Base-by-base conservation (phyloP, 768 basidiomycete species). In the Hygrophoropsis aurantiaca region DNA sequence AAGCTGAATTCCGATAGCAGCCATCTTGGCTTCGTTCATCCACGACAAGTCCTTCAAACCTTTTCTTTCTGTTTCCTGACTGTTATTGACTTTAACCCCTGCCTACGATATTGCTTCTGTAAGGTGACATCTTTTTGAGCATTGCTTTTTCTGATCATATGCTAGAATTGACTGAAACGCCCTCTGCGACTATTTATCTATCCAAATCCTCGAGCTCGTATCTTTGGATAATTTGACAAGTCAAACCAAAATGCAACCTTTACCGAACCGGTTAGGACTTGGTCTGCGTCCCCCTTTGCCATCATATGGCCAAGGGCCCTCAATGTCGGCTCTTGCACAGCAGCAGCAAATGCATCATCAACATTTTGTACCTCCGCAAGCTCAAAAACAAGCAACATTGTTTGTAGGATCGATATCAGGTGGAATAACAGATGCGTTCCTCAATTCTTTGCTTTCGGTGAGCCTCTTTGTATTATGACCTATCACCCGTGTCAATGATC, bases 321-420 rank as follows among this genome's bases (percentile, higher is more conserved):
- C 90, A 78, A 89, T 92, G 62, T 85, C 84, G 67, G 86, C 89
- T 73, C 85, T 91, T 66, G 87, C 90, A 75, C 83, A 87, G 75
- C 87, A 90, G 75, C 86, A 90, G 55, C 84, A 80, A 56, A 60
- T 67, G 47, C 67, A 80, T 55, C 82, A 82, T 66, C 78, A 82
- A 33, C 86, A 80, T 62, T 38, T 41, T 19, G 75, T 79, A 45
- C 81, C 82, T 3, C 82, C 83, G n/a, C 80, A 78, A 65, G 68
- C 70, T 11, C 84, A 83, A 54, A 93, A 85, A 57, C 77, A 81
- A 50, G 81, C 85, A 0, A 82, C 81, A 0, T 74, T 95, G 3
- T 97, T 97, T 57, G 84, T 97, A n/a, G 94, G 94, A 9, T 90
- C 91, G 51, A 97, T 97, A 67, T 91, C 94, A 5, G 90, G 90